These are phyloP conservation scores for Sugiyamaella qingdaonensis DNA, from an alignment of 805 yeast genomes.

Conservation along the genomic window DNA sequence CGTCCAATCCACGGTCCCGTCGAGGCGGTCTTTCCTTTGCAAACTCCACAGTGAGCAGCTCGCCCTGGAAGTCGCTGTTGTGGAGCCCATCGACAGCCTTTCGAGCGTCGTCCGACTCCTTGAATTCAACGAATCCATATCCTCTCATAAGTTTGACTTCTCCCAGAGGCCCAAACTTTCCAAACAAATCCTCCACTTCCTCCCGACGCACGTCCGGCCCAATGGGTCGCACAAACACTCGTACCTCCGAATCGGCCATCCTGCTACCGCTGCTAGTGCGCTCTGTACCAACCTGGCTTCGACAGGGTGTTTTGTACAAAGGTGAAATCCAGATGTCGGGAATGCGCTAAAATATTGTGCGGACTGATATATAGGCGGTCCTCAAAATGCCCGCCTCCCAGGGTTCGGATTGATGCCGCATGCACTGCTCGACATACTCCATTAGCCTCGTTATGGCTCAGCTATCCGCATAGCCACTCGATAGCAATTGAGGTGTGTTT, in stretches of 20 bases:
- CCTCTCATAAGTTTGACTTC: constrained; percentile 52
- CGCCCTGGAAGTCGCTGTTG: constrained; percentile 34
- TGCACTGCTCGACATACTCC: too few relatives aligned
- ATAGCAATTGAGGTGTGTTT: too few relatives aligned
- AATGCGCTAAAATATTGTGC: not conserved
- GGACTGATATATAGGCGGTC: constrained; percentile 4
- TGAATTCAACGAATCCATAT: constrained; percentile 33
- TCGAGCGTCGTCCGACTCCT: constrained; percentile 29
- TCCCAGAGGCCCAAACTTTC: constrained; percentile 47
- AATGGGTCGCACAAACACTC: constrained; percentile 17
- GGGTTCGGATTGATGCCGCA: not conserved
- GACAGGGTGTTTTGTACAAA: not conserved
- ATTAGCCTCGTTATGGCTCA: too few relatives aligned
- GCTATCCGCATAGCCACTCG: too few relatives aligned
- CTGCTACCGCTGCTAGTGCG: not conserved
- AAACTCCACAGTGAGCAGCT: constrained; percentile 31
- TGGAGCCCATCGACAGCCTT: constrained; percentile 27
- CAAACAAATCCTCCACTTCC: constrained; percentile 46
- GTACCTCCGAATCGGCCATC: constrained; percentile 15
- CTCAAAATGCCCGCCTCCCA: constrained; percentile 2
- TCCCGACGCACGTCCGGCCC: constrained; percentile 10
- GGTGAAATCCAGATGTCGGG: not conserved
- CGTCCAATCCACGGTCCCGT: constrained; percentile 15
- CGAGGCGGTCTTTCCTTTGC: constrained; percentile 33
- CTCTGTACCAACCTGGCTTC: not conserved